Percentiles rank a stretch among this genome's conserved stretches.
These are phyloP conservation scores for Omphalotus olearius DNA, from an alignment of 1,284 basidiomycete species.

Conservation along the genomic window DNA sequence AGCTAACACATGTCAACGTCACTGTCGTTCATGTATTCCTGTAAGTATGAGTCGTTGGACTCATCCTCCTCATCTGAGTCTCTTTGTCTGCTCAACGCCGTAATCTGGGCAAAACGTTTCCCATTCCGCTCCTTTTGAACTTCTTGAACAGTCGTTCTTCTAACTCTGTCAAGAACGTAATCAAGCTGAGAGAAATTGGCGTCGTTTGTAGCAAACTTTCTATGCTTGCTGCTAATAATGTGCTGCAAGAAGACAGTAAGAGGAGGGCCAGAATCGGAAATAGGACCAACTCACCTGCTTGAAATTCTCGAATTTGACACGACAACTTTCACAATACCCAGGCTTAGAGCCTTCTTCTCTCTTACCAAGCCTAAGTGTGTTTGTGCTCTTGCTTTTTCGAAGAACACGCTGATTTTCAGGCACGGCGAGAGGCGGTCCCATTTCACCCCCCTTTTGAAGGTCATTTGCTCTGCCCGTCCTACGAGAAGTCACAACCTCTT, in stretches of 20 bases:
- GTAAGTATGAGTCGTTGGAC: too few species aligned
- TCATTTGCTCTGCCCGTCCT: conserved; percentile 33
- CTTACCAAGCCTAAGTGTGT: conserved; percentile 67
- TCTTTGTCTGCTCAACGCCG: too few species aligned
- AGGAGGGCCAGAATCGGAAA: conserved; percentile 4
- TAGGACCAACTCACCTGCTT: conserved; percentile 51
- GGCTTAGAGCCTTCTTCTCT: conserved; percentile 86
- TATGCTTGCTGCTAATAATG: conserved; percentile 71
- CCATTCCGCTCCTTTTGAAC: conserved; percentile 25
- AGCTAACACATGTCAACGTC: too few species aligned
- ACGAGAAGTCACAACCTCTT: conserved; percentile 61
- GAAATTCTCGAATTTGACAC: conserved; percentile 89
- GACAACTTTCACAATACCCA: conserved; percentile 98
- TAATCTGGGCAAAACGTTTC: too few species aligned
- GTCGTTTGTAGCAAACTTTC: conserved; percentile 80
- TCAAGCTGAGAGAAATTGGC: conserved; percentile 86
- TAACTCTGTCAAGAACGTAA: conserved; percentile 69
- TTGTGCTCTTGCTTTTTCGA: conserved; percentile 74
- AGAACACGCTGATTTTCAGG: conserved; percentile 51
- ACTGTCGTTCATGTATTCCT: too few species aligned
- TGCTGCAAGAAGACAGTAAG: conserved; percentile 54
- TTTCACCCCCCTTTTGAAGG: conserved; percentile 36
- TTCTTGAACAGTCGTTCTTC: conserved; percentile 56
- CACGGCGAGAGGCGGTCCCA: conserved; percentile 62
- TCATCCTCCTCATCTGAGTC: too few species aligned